Evolutionary conservation across 305 asterid genomes (phyloP).

Genomic region (Plantago lanceolata): DNA sequence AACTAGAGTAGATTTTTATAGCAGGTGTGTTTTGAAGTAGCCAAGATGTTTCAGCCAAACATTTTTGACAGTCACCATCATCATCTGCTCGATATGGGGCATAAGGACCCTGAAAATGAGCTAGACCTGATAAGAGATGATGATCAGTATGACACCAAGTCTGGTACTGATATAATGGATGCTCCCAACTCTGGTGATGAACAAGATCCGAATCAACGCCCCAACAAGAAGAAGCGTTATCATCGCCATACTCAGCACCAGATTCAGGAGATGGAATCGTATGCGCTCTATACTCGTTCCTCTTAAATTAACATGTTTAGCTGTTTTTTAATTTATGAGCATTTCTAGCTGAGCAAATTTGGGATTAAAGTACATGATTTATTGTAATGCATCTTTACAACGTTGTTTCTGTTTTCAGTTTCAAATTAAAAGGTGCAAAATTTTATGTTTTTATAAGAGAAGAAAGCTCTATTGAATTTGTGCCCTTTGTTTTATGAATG

Average conservation of each 20-base stretch:
- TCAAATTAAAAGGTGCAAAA: neutral
- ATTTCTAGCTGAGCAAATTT: neutral
- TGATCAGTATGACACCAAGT: slow-evolving; percentile 65
- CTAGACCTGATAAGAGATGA: slow-evolving; percentile 67
- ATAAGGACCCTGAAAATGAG: slow-evolving; percentile 65
- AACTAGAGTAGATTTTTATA: neutral
- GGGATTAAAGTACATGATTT: no score
- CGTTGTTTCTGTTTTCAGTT: no score
- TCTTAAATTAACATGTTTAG: neutral
- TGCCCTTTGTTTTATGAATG: neutral
- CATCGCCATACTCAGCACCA: slow-evolving; percentile 96
- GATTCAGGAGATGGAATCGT: slow-evolving; percentile 89
- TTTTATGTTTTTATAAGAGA: neutral
- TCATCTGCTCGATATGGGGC: slow-evolving; percentile 63
- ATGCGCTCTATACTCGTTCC: slow-evolving; percentile 21
- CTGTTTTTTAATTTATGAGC: neutral
- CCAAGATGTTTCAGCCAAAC: slow-evolving; percentile 85
- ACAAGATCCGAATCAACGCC: slow-evolving; percentile 53
- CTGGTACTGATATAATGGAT: slow-evolving; percentile 35
- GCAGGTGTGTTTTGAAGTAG: neutral
- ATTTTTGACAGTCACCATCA: slow-evolving; percentile 81
- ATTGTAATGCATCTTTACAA: no score
- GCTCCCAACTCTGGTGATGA: slow-evolving; percentile 8
- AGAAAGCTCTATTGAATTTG: neutral
- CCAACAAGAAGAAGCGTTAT: slow-evolving; percentile 77